A percentile compares a stretch with the other conserved stretches of the same genome.
phyloP scores from a whole-genome alignment of 257 asterid species.

The Solanum megistacrolobum region DNA sequence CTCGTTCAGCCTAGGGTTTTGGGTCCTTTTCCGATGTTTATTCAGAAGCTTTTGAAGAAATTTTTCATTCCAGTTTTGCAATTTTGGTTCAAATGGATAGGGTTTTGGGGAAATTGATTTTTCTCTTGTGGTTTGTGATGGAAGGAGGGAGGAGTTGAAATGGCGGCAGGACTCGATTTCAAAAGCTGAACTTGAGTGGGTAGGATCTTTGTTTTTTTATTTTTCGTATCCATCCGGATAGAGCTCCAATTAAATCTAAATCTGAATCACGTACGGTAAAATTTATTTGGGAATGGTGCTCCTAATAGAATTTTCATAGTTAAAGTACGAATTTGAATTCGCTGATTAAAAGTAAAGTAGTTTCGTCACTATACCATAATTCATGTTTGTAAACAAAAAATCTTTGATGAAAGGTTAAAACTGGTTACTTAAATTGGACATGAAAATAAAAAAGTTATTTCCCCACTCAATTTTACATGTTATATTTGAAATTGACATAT shows the following conservation, averaged over 20 bases:
- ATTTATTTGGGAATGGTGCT: too few relatives aligned
- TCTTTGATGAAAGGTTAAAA: background rate
- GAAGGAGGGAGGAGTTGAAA: background rate
- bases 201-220: too few relatives aligned
- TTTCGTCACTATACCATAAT: too few relatives aligned
- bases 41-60: background rate
- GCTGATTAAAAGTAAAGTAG: too few relatives aligned
- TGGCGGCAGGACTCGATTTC: conserved; percentile 10
- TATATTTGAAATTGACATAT: too few relatives aligned
- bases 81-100: background rate
- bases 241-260: too few relatives aligned
- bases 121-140: background rate
- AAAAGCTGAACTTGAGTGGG: background rate
- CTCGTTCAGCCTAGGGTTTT: background rate
- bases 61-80: background rate
- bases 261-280: too few relatives aligned
- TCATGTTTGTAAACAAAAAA: background rate
- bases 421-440: background rate
- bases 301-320: too few relatives aligned
- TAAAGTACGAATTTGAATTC: rapidly evolving
- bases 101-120: background rate
- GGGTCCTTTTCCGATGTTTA: background rate
- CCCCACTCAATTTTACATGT: background rate
- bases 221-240: too few relatives aligned
- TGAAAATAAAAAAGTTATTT: background rate